Evolutionary conservation across 2,329 filamentous ascomycete species (phyloP), one percentile per base, ranked within the genome.

Genomic region (Chrysosporium keratinophilum): DNA sequence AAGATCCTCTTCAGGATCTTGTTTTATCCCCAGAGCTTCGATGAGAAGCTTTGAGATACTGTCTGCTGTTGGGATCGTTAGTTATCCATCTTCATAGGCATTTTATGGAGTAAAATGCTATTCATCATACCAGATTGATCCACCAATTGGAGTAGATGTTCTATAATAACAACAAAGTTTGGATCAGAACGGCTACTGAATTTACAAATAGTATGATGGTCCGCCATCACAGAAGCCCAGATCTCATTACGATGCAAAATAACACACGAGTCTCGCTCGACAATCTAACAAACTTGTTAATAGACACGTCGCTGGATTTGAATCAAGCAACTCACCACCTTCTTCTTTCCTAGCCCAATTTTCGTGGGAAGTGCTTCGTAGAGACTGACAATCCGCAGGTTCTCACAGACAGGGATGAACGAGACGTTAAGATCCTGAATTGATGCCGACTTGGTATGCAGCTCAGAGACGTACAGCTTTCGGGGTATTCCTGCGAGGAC

Each of bases 201-300:
- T 48, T 74, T 74, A 61, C 68, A 72, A 10, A 73, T 64, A 1
- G 60, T 57, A 37, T 70, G 67, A 47, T 74, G 73, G 52, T 74
- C 68, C 11, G 71, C 71, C 50, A 65, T 56, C 23, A 75, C 59
- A 2, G 65, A 55, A 37, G 61, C 65, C 0, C 69, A 69, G 1
- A 62, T 62, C 56, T 76, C 74, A 3, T 61, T 63, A 1, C 65
- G 65, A 52, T 73, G 74, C 0, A 70, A 71, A 3, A 76, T 63
- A 2, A 71, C 62, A 0, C 72, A 64, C 0, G 74, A 74, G 9
- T 74, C 68, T 15, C 68, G 69, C 12, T 69, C 63, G 1, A 74
- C 64, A 23, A 56, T 47, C 54, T 56, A 19, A 33, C 34, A 6
- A 1, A 10, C 5, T 10, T 23, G 31, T 49, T 33, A 54, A 44